A percentile compares a stretch with the other conserved stretches of the same genome.
phyloP scores from a whole-genome alignment of 176 grass and related monocot genomes.

The Dendrocalamus sinicus region DNA sequence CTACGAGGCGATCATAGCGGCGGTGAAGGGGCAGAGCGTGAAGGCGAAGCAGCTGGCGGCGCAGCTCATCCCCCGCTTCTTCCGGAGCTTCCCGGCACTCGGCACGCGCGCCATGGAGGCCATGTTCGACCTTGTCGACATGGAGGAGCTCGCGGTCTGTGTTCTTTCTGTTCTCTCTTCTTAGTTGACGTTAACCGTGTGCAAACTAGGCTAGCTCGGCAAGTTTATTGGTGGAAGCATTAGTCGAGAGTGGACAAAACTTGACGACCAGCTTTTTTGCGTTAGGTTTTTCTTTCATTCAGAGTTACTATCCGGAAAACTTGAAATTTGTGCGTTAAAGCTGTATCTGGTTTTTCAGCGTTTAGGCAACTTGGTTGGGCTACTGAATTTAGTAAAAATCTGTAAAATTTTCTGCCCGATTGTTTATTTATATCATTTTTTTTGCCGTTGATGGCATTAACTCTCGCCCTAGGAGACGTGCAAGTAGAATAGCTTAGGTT shows the following conservation, averaged over 20 bases:
- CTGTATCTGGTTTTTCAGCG: background rate
- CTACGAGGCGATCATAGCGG: conserved; percentile 83
- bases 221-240: background rate
- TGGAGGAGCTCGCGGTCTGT: conserved; percentile 87
- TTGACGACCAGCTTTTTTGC: background rate
- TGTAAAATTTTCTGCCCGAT: background rate
- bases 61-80: conserved; percentile 95
- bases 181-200: background rate
- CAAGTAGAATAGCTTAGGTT: background rate
- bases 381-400: background rate
- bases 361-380: background rate
- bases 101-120: conserved; percentile 71
- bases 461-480: background rate
- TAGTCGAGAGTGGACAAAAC: background rate
- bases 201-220: background rate
- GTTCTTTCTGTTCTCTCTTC: background rate
- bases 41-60: conserved; percentile 98
- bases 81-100: conserved; percentile 77
- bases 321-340: conserved; percentile 16
- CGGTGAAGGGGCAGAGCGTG: conserved; percentile 88
- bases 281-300: conserved; percentile 1
- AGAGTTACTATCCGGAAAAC: background rate
- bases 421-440: conserved; percentile 18
- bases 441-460: background rate
- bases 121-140: conserved; percentile 95